Evolutionary conservation across 305 asterid genomes (phyloP), one percentile per base, ranked within the genome.

Genomic region (Fraxinus latifolia): DNA sequence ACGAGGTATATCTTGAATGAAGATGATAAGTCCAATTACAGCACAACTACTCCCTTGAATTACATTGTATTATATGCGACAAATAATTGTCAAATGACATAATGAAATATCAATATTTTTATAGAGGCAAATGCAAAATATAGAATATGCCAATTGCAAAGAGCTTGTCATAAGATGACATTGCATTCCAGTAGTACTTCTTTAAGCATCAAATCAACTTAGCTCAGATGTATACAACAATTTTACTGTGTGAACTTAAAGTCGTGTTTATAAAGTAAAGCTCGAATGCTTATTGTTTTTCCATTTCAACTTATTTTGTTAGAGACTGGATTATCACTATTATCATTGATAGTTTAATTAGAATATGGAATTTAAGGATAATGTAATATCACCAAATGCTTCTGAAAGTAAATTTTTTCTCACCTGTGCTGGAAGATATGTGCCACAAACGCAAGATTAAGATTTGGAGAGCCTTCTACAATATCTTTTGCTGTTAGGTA

Each of bases 391-490:
- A 15, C 21, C 39, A 29, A 21, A 60, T 60, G 34, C 34, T 3
- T 32, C 34, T 32, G 34, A 37, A 65, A 8, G 23, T 62, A 62
- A 62, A 0, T 7, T 33, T 79, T 92, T 93, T 15, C 88, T 83
- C 81, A 93, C 98, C 99, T 92, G 78, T 93, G 98, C 91, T 96
- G 99, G 86, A 96, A 96, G 82, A 96, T 89, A 82, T 92, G 98
- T 7, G 99, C 98, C 82, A 96, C 98, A 87, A 96, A 96, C 42
- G 99, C 99, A 84, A 96, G 98, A 87, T 96, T 96, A 80, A 94
- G 98, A 87, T 96, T 96, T 23, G 97, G 97, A 81, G 93, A 93
- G 79, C 99, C 99, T 68, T 96, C 98, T 79, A 94, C 92, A 47
- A 96, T 96, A 86, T 96, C 99, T 88, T 91, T 94, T 36, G 98